Percentiles rank a stretch among this genome's conserved stretches.
These are phyloP conservation scores for Fusarium phyllophilum DNA, from an alignment of 2,329 filamentous ascomycete species.

Conservation along the genomic window DNA sequence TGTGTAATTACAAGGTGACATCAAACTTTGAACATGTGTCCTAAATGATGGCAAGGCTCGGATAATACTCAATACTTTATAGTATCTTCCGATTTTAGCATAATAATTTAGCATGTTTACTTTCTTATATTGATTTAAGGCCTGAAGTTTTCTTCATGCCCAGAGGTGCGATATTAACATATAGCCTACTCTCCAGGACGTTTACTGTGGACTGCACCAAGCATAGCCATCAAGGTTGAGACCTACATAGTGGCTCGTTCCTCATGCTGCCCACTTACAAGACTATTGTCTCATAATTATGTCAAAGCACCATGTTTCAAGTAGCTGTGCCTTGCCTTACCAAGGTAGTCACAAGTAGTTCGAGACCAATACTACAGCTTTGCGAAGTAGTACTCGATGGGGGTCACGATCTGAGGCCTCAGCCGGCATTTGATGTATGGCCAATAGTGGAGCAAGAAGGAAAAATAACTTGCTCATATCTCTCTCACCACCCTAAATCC, in stretches of 20 bases:
- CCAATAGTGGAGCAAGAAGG: slow-evolving; percentile 15
- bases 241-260: neutral
- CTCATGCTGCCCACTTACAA: neutral
- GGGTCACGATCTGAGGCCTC: slow-evolving; percentile 4
- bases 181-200: neutral
- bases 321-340: neutral
- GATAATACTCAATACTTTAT: no score
- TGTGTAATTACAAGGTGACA: neutral
- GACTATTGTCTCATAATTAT: neutral
- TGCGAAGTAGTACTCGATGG: neutral
- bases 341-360: neutral
- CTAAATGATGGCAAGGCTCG: neutral
- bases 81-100: neutral
- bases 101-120: neutral
- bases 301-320: neutral
- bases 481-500: slow-evolving; percentile 11
- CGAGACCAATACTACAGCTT: neutral
- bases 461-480: slow-evolving; percentile 40
- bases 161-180: neutral
- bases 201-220: neutral
- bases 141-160: no score
- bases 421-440: slow-evolving; percentile 4
- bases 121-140: neutral
- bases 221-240: neutral
- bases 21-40: neutral